These are phyloP conservation scores for Pythium aquatile DNA, from an alignment of 352 stramenopile genomes.

Conservation along the genomic window DNA sequence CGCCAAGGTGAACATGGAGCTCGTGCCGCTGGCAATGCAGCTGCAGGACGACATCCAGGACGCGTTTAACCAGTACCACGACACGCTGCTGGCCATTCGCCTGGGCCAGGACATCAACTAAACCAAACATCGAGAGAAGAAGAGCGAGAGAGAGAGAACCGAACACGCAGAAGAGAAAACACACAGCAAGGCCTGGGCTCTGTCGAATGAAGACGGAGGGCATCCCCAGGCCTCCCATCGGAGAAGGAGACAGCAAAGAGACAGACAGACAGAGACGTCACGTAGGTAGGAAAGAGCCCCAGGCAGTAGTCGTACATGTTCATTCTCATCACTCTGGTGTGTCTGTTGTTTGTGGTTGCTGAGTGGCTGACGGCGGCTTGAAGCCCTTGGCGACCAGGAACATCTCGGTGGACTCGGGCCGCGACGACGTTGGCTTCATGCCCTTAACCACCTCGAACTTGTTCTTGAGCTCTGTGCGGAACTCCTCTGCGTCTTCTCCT, in stretches of 20 bases:
- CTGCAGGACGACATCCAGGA: constrained; percentile 90
- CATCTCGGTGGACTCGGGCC: constrained; percentile 83
- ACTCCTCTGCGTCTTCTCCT: constrained; percentile 73
- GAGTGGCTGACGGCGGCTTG: constrained; percentile 18
- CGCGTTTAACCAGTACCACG: constrained; percentile 91
- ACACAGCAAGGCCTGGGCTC: not conserved
- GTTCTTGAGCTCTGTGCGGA: constrained; percentile 70
- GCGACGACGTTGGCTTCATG: constrained; percentile 78
- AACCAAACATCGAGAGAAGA: constrained; percentile 6
- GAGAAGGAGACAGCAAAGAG: not conserved
- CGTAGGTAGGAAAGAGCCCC: not conserved
- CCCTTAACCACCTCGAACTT: constrained; percentile 71
- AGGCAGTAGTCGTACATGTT: not conserved
- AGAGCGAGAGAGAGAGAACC: not conserved
- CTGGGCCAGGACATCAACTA: constrained; percentile 68
- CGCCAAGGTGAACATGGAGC: constrained; percentile 85
- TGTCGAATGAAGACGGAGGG: constrained; percentile 18
- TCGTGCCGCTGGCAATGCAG: constrained; percentile 87
- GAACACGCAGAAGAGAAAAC: too few relatives aligned
- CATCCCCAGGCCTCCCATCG: not conserved
- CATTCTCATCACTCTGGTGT: not conserved
- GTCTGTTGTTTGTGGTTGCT: not conserved
- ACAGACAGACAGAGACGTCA: constrained; percentile 6
- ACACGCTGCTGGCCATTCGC: constrained; percentile 82
- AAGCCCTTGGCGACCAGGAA: constrained; percentile 82